phyloP scores from a whole-genome alignment of 2,329 filamentous ascomycete genomes.

The Rhynchosporium secalis region DNA sequence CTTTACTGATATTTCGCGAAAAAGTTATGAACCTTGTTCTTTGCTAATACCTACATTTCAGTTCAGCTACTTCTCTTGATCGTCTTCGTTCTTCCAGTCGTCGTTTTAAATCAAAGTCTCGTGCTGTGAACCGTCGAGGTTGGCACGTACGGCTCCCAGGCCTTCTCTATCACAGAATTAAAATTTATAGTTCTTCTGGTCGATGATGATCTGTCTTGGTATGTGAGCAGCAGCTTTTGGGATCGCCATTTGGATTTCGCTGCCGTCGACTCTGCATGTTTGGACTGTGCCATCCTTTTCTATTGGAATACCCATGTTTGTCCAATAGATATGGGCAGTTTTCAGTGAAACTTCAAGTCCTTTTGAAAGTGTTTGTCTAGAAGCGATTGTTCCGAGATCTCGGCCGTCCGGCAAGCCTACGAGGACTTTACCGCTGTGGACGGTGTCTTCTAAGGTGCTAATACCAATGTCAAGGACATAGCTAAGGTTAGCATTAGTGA shows the following conservation, averaged over 20 bases:
- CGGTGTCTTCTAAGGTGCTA: slow-evolving; percentile 15
- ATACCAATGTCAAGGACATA: slow-evolving; percentile 28
- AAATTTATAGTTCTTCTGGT: slow-evolving; percentile 31
- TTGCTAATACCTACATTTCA: slow-evolving; percentile 58
- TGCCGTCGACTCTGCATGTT: slow-evolving; percentile 48
- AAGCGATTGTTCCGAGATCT: slow-evolving; percentile 21
- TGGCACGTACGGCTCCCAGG: slow-evolving; percentile 43
- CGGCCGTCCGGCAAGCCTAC: slow-evolving; percentile 19
- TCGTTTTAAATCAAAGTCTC: slow-evolving; percentile 39
- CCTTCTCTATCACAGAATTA: slow-evolving; percentile 50
- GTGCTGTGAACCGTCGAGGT: slow-evolving; percentile 43
- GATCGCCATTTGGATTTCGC: slow-evolving; percentile 46
- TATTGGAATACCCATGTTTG: slow-evolving; percentile 46
- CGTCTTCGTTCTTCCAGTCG: slow-evolving; percentile 16
- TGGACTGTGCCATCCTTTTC: slow-evolving; percentile 25
- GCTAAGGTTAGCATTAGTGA: slow-evolving; percentile 3
- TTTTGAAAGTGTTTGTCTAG: slow-evolving; percentile 43
- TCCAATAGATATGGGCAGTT: slow-evolving; percentile 49
- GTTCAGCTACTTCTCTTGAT: slow-evolving; percentile 28
- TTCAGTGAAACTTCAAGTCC: slow-evolving; percentile 45
- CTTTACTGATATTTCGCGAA: too few species aligned
- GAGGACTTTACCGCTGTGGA: slow-evolving; percentile 25
- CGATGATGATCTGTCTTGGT: slow-evolving; percentile 45
- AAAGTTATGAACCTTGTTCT: too few species aligned
- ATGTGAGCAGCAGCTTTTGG: slow-evolving; percentile 49